Evolutionary conservation across 2,329 filamentous ascomycete species (phyloP).

Genomic region (Colletotrichum caudatum): DNA sequence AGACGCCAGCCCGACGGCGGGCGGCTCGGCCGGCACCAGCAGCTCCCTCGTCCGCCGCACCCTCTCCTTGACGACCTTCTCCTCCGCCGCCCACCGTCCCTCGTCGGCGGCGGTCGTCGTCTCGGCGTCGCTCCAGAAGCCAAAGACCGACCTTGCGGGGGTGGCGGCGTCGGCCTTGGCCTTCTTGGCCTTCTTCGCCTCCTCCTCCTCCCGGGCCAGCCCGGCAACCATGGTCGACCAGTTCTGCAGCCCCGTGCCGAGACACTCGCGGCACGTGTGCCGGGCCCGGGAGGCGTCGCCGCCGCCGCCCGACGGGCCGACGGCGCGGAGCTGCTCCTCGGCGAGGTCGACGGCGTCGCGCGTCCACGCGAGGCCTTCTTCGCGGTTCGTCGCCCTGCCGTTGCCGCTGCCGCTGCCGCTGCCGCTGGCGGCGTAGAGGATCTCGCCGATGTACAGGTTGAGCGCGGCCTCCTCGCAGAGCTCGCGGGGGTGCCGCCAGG

Average conservation of each 20-base stretch:
- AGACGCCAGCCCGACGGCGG: constrained; percentile 50
- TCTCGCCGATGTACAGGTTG: constrained; percentile 93
- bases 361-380: constrained; percentile 89
- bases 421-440: constrained; percentile 77
- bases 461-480: constrained; percentile 87
- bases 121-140: constrained; percentile 55
- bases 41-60: constrained; percentile 64
- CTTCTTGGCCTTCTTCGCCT: constrained; percentile 55
- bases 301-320: constrained; percentile 45
- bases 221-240: constrained; percentile 84
- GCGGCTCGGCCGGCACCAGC: constrained; percentile 61
- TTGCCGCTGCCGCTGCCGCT: no score
- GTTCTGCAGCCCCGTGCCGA: constrained; percentile 80
- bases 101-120: constrained; percentile 44
- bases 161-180: constrained; percentile 49
- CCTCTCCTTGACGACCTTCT: constrained; percentile 65
- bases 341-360: constrained; percentile 86
- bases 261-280: constrained; percentile 80
- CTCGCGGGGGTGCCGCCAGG: constrained; percentile 72
- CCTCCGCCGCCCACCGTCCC: constrained; percentile 67
- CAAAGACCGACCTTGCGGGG: constrained; percentile 49
- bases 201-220: constrained; percentile 66
- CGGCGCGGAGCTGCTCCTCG: constrained; percentile 72
- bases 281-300: constrained; percentile 42
- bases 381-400: constrained; percentile 54